Conservation (phyloP, 805 yeast species). For the Lipomyces anomalus region DNA sequence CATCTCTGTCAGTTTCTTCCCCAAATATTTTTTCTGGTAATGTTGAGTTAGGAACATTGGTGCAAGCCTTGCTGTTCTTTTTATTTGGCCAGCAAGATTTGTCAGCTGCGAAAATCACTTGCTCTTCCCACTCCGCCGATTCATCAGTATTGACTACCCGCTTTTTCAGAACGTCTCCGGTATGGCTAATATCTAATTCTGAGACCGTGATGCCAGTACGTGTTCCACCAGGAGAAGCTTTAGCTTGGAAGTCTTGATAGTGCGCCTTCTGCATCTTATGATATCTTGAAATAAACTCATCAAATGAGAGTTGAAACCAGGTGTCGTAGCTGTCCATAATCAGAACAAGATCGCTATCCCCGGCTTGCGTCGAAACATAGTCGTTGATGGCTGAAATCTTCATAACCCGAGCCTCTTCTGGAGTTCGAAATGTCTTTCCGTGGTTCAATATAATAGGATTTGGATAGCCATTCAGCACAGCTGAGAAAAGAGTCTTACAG, state of each 20-base stretch:
- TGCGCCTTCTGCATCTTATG: conserved; percentile 11
- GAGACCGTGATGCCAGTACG: too few species aligned
- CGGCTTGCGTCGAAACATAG: conserved; percentile 15
- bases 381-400: conserved; percentile 23
- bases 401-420: conserved; percentile 24
- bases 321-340: conserved; percentile 24
- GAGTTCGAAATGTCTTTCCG: conserved; percentile 16
- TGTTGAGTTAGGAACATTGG: conserved; percentile 15
- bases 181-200: too few species aligned
- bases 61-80: conserved; percentile 14
- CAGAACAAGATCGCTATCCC: conserved; percentile 22
- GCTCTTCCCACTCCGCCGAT: background rate
- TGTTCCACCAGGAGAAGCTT: too few species aligned
- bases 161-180: too few species aligned
- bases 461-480: conserved; percentile 20
- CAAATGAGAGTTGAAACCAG: conserved; percentile 23
- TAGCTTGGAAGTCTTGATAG: too few species aligned
- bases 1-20: conserved; percentile 16
- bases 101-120: conserved; percentile 21
- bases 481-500: conserved; percentile 22
- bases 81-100: conserved; percentile 25
- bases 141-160: background rate
- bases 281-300: conserved; percentile 14
- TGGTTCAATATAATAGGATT: conserved; percentile 17
- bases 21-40: conserved; percentile 16